Evolutionary conservation across 2,329 filamentous ascomycete genomes (phyloP).

Genomic region (Cladosporium sp.): DNA sequence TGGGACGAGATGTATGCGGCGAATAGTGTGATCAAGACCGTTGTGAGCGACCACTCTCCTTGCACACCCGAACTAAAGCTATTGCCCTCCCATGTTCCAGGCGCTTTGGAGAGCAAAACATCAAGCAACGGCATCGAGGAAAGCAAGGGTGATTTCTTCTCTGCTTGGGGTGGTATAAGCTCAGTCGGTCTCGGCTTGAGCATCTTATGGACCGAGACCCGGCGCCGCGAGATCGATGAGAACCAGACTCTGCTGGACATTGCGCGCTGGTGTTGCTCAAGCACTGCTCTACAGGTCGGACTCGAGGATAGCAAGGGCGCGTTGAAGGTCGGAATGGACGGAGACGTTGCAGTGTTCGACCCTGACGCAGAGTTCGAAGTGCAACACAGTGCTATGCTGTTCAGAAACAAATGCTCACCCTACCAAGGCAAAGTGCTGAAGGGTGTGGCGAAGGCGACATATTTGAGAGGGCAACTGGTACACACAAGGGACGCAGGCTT

Average conservation of each 20-base stretch:
- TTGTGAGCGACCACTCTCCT: conserved; percentile 93
- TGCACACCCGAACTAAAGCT: conserved; percentile 94
- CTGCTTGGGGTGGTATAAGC: conserved; percentile 93
- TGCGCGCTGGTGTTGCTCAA: conserved; percentile 77
- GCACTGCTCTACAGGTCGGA: conserved; percentile 85
- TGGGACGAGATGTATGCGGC: conserved; percentile 67
- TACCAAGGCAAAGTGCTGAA: conserved; percentile 78
- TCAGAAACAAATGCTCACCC: conserved; percentile 87
- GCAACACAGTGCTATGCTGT: conserved; percentile 73
- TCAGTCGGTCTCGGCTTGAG: conserved; percentile 88
- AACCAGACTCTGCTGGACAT: conserved; percentile 67
- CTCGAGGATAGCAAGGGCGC: conserved; percentile 76
- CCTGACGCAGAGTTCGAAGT: conserved; percentile 70
- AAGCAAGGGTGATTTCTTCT: conserved; percentile 79
- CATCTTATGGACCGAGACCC: conserved; percentile 78
- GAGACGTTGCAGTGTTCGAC: conserved; percentile 92
- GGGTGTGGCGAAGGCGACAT: conserved; percentile 79
- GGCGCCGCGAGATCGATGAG: conserved; percentile 52
- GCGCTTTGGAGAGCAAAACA: conserved; percentile 27
- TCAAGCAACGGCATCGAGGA: conserved; percentile 34
- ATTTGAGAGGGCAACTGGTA: conserved; percentile 71
- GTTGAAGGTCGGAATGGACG: conserved; percentile 76
- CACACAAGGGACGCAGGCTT: conserved; percentile 64
- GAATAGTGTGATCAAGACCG: conserved; percentile 80
- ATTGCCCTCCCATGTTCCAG: conserved; percentile 66